Evolutionary conservation across 768 basidiomycete species (phyloP), one percentile per base, ranked within the genome.

Genomic region (Heimioporus sp.): DNA sequence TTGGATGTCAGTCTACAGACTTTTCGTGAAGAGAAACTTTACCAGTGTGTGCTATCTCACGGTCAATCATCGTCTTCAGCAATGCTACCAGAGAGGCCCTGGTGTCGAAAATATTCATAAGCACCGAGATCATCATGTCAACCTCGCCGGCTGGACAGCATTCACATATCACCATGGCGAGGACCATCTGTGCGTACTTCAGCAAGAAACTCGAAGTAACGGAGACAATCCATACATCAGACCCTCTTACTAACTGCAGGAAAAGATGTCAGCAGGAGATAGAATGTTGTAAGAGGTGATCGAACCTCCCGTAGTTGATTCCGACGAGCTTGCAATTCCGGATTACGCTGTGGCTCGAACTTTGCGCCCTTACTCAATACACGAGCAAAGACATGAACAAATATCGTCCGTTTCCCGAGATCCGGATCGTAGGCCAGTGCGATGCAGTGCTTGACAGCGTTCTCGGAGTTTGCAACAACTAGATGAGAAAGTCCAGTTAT

Each of bases 371-470:
- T 83, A 4, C 83, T 78, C 38, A 96, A 78, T 4, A 91, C 91
- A 36, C 86, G 79, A 36, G 88, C 83, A 65, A 95, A 90, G 8
- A 93, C 85, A 59, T 88, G 84, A 13, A 91, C 83, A 62, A 94
- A 97, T 21, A 93, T 90, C 10, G 80, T 76, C 13, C 91, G 81
- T 60, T 87, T 85, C 36, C 79, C 71, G 21, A 77, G 72, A 61
- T 94, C 87, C 19, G 74, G 66, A 60, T 90, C 86, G 59, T 91
- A 92, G 1, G 88, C 90, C 52, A 90, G 74, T 5, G 83, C 73
- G 19, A 95, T 80, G 60, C 88, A 92, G 65, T 95, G 90, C 66
- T 92, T 93, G 64, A 95, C 83, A 6, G 91, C 93, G 59, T 83
- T 86, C 62, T 94, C 90, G 15, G 89, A 85, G 63, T 96, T 96